phyloP scores from a whole-genome alignment of 208 protist species.

The Wallacemonas collosoma region DNA sequence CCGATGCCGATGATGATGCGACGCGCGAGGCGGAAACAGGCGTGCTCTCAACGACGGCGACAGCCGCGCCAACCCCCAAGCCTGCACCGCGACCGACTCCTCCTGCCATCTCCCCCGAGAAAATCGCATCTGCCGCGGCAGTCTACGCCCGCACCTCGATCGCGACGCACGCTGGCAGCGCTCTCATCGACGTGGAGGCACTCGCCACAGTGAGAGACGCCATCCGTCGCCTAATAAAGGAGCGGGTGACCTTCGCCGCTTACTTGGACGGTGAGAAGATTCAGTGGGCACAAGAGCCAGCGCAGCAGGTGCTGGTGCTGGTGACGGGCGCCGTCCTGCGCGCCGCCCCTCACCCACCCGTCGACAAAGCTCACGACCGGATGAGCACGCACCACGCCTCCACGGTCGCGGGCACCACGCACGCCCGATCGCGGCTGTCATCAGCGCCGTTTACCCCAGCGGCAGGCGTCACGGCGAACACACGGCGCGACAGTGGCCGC shows the following conservation, averaged over 20 bases:
- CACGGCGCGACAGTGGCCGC: background rate
- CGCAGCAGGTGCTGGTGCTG: constrained; percentile 64
- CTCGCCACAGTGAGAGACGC: constrained; percentile 7
- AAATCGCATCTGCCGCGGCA: background rate
- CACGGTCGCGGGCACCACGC: background rate
- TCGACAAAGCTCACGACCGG: background rate
- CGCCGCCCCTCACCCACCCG: constrained; percentile 19
- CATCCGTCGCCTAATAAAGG: constrained; percentile 1
- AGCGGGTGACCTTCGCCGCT: constrained; percentile 20
- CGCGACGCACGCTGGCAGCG: too few relatives aligned
- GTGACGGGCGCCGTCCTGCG: constrained; percentile 45
- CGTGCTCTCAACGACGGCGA: background rate
- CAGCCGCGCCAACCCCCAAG: background rate
- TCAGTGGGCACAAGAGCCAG: constrained; percentile 68
- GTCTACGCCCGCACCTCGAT: background rate
- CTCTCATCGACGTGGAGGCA: background rate
- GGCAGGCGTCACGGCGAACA: background rate
- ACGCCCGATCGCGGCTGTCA: constrained; percentile 1
- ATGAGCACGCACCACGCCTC: background rate
- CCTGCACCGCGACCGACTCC: background rate
- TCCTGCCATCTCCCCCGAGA: constrained; percentile 1
- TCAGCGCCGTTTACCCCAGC: constrained; percentile 2
- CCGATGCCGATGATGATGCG: background rate
- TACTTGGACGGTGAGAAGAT: constrained; percentile 59
- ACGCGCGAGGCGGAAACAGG: background rate